Conservation (phyloP, 768 basidiomycete genomes). For the Agrocybe pediades region DNA sequence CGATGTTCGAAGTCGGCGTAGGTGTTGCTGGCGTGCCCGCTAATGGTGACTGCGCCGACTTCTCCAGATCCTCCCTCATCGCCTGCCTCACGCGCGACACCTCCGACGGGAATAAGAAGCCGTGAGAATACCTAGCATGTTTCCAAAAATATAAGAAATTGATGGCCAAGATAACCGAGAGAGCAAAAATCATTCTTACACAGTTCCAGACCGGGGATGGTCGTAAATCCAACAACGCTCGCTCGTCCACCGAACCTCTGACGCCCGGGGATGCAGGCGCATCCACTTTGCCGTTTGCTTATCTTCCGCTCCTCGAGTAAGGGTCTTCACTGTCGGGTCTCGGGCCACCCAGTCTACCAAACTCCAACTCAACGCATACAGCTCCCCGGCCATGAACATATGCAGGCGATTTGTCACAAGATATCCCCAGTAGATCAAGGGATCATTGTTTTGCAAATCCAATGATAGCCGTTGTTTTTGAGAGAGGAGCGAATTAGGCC, state of each 20-base stretch:
- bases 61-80: conserved; percentile 55
- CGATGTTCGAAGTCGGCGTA: conserved; percentile 19
- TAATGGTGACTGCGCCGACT: conserved; percentile 36
- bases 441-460: conserved; percentile 44
- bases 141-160: conserved; percentile 8
- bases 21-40: conserved; percentile 16
- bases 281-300: conserved; percentile 95
- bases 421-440: conserved; percentile 86
- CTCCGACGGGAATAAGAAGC: conserved; percentile 92
- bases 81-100: conserved; percentile 65
- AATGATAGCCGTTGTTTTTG: conserved; percentile 11
- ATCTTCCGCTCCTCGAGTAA: conserved; percentile 86
- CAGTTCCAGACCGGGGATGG: conserved; percentile 91
- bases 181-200: conserved; percentile 52
- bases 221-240: conserved; percentile 99
- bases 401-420: conserved; percentile 88
- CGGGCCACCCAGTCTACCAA: conserved; percentile 87
- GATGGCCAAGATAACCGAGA: background rate
- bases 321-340: conserved; percentile 63
- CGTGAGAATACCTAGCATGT: conserved; percentile 81
- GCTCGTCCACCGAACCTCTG: conserved; percentile 83
- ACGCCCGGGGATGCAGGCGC: conserved; percentile 75
- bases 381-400: conserved; percentile 92
- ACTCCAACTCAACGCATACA: conserved; percentile 89
- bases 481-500: background rate